Base-by-base conservation (phyloP, 805 yeast species). In the Ogataea paradorogensis region DNA sequence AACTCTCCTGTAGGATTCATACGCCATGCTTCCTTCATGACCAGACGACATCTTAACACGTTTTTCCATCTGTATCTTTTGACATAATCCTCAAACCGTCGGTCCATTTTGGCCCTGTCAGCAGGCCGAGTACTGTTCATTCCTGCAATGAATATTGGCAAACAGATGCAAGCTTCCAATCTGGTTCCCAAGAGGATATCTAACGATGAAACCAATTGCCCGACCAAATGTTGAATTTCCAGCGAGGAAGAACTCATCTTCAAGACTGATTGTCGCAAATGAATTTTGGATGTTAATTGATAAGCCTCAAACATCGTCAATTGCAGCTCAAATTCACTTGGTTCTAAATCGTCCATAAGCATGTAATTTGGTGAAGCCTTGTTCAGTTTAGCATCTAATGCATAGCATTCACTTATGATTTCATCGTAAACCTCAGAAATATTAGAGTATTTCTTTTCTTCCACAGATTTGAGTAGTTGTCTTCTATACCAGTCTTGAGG, bases 91-190 rank as follows among this genome's bases (percentile, higher is more conserved):
- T 74, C 75, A 45, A 83, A 74, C 43, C 83, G 65, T 11, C 50
- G 53, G 26, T 66, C 59, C 73, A 84, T 78, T 31, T 61, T 55
- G n/a, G 57, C 56, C 15, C 86, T 69, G 47, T 77, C 82, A n/a
- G 51, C 62, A n/a, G 54, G 56, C 1, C 74, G 69, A 5, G 76
- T 71, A 48, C 84, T 74, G 55, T 80, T 80, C 53, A 85, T 73
- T 1, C 91, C 95, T 1, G 88, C 83, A 15, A 86, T 76, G 55
- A 86, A 86, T 46, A 84, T 59, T 0, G 95, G 95, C 59, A 86
- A 85, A 27, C 84, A 81, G 11, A 84, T 59, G 1, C 83, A 77
- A 3, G 86, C 80, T 52, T 84, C 89, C 30, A 84, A 81, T 1
- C 76, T 72, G 0, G 91, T 69, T 2, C 77, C 86, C 26, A 85